These are phyloP conservation scores for Articulospora tetracladia DNA, from an alignment of 495 filamentous ascomycete genomes.

Conservation along the genomic window DNA sequence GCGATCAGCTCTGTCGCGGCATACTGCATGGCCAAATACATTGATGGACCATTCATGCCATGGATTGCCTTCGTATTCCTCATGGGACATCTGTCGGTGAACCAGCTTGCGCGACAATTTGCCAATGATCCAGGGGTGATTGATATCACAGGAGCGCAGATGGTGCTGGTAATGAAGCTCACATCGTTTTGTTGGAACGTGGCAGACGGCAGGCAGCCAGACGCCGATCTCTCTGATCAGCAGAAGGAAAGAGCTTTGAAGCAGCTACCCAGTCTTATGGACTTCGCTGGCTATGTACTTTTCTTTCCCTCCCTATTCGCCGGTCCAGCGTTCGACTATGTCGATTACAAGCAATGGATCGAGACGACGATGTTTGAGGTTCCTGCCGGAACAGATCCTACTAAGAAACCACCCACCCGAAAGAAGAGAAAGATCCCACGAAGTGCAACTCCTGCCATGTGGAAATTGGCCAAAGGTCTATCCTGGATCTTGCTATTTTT, in stretches of 20 bases:
- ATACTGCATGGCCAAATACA: constrained; percentile 78
- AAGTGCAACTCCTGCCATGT: constrained; percentile 79
- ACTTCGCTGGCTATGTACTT: constrained; percentile 85
- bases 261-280: constrained; percentile 66
- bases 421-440: constrained; percentile 94
- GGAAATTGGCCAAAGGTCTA: constrained; percentile 68
- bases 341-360: constrained; percentile 88
- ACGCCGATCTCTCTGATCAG: constrained; percentile 74
- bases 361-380: constrained; percentile 92
- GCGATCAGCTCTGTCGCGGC: constrained; percentile 72
- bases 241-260: constrained; percentile 79
- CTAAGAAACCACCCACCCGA: constrained; percentile 76
- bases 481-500: constrained; percentile 78
- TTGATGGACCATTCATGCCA: constrained; percentile 94
- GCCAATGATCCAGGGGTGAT: constrained; percentile 57
- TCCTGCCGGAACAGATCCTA: constrained; percentile 70
- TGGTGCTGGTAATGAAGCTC: constrained; percentile 99
- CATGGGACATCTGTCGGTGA: constrained; percentile 94
- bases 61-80: constrained; percentile 93
- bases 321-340: constrained; percentile 90
- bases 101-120: constrained; percentile 78
- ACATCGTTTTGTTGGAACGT: constrained; percentile 97
- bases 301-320: constrained; percentile 90
- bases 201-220: constrained; percentile 78
- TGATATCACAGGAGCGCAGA: constrained; percentile 95